Base-by-base conservation (phyloP, 257 asterid genomes). In the Osmanthus fragrans region DNA sequence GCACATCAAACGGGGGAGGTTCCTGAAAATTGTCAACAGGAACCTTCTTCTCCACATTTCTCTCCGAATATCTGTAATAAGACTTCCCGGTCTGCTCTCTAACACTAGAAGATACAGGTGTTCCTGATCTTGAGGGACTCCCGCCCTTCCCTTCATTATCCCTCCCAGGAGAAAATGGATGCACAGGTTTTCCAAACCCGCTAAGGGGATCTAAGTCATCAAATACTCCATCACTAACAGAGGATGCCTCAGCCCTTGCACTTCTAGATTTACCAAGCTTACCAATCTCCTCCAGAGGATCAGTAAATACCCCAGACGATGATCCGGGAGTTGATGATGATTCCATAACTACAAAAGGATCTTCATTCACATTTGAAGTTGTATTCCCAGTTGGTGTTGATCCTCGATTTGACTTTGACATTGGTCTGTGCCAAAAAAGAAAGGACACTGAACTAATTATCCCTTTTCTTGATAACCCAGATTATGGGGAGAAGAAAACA, bases 141-240 rank as follows among this genome's bases (percentile, higher is more conserved):
- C 79, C 86, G 56, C 82, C 92, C 79, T 74, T 91, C 72, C 85
- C 89, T 79, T 82, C 85, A 75, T 80, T 79, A 79, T 83, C 85
- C 81, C 84, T 85, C 72, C 86, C 91, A 25, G 90, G 81, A 42
- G 94, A 92, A 77, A 87, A 83, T 80, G 92, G 82, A 80, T 83
- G 80, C 8, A 82, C 69, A 81, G 96, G 77, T 75, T 90, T 94
- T 54, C 85, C 89, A 73, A 89, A 83, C 68, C 81, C 85, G 79
- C 82, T 81, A 70, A 92, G 90, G 79, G 97, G 92, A 87, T 96
- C 97, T 58, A 94, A 79, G 86, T 89, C 93, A 84, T 90, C 97
- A 85, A 93, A 91, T 73, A 83, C 89, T 82, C 89, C 92, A 72
- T 84, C 93, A 82, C 83, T 73, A 73, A 84, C 86, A 71, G 91